Evolutionary conservation across 169 alveolate genomes (phyloP), one percentile per base, ranked within the genome.

Genomic region (Plasmodium gallinaceum): DNA sequence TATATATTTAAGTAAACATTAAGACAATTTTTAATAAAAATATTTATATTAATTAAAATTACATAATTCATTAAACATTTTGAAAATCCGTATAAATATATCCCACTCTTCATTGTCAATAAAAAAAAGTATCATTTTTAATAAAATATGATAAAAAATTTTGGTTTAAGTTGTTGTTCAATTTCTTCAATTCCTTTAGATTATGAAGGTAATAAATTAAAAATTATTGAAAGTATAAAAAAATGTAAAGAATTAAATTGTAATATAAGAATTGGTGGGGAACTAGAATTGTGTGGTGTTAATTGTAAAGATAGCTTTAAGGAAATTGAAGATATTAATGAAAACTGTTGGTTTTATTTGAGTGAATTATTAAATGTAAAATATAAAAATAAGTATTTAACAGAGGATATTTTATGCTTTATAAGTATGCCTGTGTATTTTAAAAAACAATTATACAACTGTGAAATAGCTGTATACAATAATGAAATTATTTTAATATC

Each of bases 381-480:
- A 60, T 45, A 73, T 46, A 43, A 48, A n/a, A 43, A 48, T 26
- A 43, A 52, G 4, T 9, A 64, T 37, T 20, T 86, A 20, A 86
- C 74, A 32, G 68, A 71, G 6, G 46, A 42, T 10, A 86, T 86
- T 12, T 64, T 86, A 73, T 86, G 92, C 42, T 86, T 86, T 71
- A 68, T 86, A 6, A 86, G 87, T 73, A 86, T 86, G 92, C 92
- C 92, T 10, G 75, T 86, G 22, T 86, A 69, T 86, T 86, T 86
- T 43, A 46, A 61, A 12, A 58, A 71, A 74, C 22, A 86, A 20
- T 52, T 86, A 10, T 86, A 86, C 66, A 86, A 24, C 48, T 70
- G 88, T 64, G 78, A 71, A 60, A 22, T 86, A 32, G 66, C 48
- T 37, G 71, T 86, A 18, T 86, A 86, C 39, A 86, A 73, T 22